Conservation (phyloP, 305 asterid genomes). For the Withania somnifera region DNA sequence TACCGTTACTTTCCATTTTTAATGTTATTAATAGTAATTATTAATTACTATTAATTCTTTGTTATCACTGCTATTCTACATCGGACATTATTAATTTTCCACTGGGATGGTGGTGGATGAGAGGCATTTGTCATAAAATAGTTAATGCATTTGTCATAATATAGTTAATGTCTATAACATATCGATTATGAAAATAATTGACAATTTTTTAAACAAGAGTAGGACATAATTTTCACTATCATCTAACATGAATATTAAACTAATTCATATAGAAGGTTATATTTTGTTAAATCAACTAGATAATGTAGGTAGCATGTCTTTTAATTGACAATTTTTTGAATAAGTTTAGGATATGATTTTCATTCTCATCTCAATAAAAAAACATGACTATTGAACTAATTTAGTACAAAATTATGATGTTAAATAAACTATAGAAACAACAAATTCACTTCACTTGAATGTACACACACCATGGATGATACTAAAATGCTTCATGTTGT, state of each 20-base stretch:
- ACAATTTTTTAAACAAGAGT: not conserved
- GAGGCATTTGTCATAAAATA: too few species aligned
- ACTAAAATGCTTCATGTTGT: slow-evolving; percentile 20
- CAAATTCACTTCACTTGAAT: not conserved
- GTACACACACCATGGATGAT: not conserved
- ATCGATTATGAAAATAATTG: not conserved
- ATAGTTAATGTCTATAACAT: not conserved
- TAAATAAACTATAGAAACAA: not conserved
- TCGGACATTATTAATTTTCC: too few species aligned
- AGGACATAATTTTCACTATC: not conserved
- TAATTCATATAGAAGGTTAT: not conserved
- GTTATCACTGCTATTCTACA: too few species aligned
- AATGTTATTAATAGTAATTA: too few species aligned
- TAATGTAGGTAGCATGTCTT: too few species aligned
- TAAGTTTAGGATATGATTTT: too few species aligned
- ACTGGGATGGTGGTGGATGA: too few species aligned
- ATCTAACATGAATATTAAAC: not conserved
- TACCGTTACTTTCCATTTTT: too few species aligned
- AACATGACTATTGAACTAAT: not conserved
- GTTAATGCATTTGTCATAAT: too few species aligned
- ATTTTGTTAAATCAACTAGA: not conserved
- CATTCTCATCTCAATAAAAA: not conserved
- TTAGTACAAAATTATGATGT: not conserved
- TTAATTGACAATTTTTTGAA: not conserved
- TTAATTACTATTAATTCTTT: too few species aligned